phyloP scores from a whole-genome alignment of 192 early-diverging fungal species.

The Cladochytrium replicatum region DNA sequence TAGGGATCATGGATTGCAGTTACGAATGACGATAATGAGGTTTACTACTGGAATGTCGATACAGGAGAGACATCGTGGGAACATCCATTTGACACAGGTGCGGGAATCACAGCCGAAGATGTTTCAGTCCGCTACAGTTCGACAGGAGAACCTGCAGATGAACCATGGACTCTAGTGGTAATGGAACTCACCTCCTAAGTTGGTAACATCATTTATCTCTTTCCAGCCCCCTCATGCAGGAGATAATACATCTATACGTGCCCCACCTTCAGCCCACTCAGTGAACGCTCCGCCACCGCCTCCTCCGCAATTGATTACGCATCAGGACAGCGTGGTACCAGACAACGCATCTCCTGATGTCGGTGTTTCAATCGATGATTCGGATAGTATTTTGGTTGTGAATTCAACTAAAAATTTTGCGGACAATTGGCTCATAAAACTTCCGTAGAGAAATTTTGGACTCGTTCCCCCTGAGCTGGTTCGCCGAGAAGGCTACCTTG shows the following conservation, averaged over 20 bases:
- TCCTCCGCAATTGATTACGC: not conserved
- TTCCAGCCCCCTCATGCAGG: slow-evolving; percentile 8
- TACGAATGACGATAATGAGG: slow-evolving; percentile 15
- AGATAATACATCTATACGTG: slow-evolving; percentile 4
- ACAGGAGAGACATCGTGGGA: slow-evolving; percentile 39
- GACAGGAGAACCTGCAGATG: not conserved
- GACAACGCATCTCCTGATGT: not conserved
- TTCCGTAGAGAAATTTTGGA: slow-evolving; percentile 14
- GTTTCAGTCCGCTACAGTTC: not conserved
- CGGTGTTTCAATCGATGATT: not conserved
- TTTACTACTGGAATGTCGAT: slow-evolving; percentile 41
- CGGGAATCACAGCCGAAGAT: not conserved
- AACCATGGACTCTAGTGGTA: not conserved
- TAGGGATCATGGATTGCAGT: not conserved
- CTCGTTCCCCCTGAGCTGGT: slow-evolving; percentile 34
- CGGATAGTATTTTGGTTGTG: not conserved
- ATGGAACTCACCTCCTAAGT: not conserved
- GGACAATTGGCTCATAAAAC: not conserved
- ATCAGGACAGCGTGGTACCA: not conserved
- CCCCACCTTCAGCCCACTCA: not conserved
- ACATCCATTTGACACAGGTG: slow-evolving; percentile 3
- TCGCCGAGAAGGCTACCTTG: slow-evolving; percentile 28
- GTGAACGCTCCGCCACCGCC: not conserved
- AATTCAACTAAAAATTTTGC: not conserved
- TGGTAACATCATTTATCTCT: not conserved